Evolutionary conservation across 2,329 filamentous ascomycete species (phyloP).

Genomic region (Xylaria sp.): DNA sequence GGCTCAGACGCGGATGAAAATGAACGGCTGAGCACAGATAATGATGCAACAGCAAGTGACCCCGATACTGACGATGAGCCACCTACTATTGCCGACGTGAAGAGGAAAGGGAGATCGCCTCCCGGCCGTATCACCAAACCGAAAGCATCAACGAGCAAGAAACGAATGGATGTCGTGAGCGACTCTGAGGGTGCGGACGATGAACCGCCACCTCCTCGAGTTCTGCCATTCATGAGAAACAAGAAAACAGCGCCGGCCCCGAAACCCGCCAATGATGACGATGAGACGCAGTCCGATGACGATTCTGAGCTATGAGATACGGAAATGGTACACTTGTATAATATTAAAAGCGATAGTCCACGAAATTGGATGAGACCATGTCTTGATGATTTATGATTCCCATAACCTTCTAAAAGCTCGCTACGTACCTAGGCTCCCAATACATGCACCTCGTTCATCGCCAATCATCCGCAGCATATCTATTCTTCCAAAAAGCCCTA

Average conservation of each 20-base stretch:
- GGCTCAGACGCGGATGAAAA: slow-evolving; percentile 54
- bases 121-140: slow-evolving; percentile 28
- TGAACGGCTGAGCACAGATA: slow-evolving; percentile 53
- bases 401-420: no score
- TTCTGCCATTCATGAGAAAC: slow-evolving; percentile 58
- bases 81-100: slow-evolving; percentile 32
- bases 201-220: slow-evolving; percentile 46
- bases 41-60: slow-evolving; percentile 56
- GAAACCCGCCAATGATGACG: slow-evolving; percentile 50
- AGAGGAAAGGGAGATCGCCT: slow-evolving; percentile 21
- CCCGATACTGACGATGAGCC: slow-evolving; percentile 52
- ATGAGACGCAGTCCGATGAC: slow-evolving; percentile 67
- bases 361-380: slow-evolving; percentile 28
- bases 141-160: slow-evolving; percentile 34
- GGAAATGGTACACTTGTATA: slow-evolving; percentile 18
- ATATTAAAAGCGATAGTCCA: slow-evolving; percentile 15
- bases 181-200: slow-evolving; percentile 42
- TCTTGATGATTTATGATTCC: background rate
- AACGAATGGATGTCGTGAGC: slow-evolving; percentile 16
- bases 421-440: background rate
- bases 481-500: slow-evolving; percentile 67
- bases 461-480: slow-evolving; percentile 64
- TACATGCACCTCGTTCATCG: slow-evolving; percentile 37
- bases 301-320: slow-evolving; percentile 60
- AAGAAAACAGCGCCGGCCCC: slow-evolving; percentile 48